Percentiles rank a stretch among this genome's conserved stretches.
Conservation (phyloP, 352 stramenopile genomes). For the Phytophthora crassamura region DNA sequence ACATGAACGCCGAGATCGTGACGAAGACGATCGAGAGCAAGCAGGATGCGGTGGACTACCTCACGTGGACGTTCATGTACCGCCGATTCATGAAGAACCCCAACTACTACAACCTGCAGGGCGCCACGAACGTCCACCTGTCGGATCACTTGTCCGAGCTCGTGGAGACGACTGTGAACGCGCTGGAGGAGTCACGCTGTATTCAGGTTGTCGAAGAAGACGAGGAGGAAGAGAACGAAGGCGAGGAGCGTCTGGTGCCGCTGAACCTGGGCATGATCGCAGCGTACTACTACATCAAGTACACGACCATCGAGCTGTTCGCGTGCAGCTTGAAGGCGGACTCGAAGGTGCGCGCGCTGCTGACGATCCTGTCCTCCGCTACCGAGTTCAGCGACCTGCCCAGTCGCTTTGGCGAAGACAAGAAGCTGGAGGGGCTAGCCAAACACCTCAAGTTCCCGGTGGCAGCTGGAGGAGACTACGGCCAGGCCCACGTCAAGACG, state of each 20-base stretch:
- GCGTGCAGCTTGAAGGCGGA: constrained; percentile 96
- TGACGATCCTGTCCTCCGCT: constrained; percentile 97
- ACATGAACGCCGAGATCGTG: constrained; percentile 99
- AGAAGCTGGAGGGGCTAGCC: constrained; percentile 92
- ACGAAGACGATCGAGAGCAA: constrained; percentile 99
- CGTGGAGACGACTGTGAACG: constrained; percentile 96
- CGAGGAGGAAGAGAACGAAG: constrained; percentile 80
- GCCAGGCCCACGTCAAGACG: constrained; percentile 96
- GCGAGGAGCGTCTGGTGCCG: constrained; percentile 91
- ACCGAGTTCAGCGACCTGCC: constrained; percentile 97
- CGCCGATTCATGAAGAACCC: constrained; percentile 99
- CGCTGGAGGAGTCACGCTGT: constrained; percentile 97
- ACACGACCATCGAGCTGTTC: constrained; percentile 99
- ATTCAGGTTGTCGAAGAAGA: constrained; percentile 95
- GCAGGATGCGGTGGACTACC: constrained; percentile 99
- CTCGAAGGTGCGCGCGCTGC: constrained; percentile 96
- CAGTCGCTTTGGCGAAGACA: constrained; percentile 95
- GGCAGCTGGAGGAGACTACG: constrained; percentile 87
- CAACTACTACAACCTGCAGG: constrained; percentile 99
- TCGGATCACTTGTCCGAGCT: constrained; percentile 99
- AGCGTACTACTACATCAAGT: constrained; percentile 99
- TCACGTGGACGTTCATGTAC: constrained; percentile 99
- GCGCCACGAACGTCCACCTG: constrained; percentile 91
- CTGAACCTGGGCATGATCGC: constrained; percentile 99
- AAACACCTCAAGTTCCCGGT: constrained; percentile 95